These are phyloP conservation scores for Physcomitrium patens DNA, from an alignment of 225 moss, liverwort and hornwort genomes.

Conservation along the genomic window DNA sequence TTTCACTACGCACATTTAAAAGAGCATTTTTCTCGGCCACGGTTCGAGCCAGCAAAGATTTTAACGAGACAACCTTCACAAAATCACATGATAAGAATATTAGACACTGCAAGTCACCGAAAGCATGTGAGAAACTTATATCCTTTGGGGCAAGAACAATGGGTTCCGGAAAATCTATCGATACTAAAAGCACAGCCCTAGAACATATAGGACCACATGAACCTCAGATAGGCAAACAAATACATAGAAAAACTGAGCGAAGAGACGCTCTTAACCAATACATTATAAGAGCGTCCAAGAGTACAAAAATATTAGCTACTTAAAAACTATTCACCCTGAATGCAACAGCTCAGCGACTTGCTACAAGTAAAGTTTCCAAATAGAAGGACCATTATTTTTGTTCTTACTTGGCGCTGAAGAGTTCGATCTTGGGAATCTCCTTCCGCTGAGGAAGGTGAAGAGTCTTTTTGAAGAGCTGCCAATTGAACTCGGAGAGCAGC, in stretches of 20 bases:
- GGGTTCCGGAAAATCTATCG: no score
- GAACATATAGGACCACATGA: no score
- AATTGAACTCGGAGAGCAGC: slow-evolving; percentile 48
- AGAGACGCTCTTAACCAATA: no score
- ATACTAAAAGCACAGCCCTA: no score
- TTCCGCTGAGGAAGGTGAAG: background rate
- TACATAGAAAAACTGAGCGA: no score
- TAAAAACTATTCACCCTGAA: no score
- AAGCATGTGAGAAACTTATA: no score
- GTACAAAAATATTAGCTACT: no score
- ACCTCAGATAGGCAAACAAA: no score
- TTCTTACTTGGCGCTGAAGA: slow-evolving; percentile 55
- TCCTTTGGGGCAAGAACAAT: no score
- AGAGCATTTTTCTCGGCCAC: slow-evolving; percentile 62
- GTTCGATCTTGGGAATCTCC: slow-evolving; percentile 33
- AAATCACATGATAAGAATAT: slow-evolving; percentile 14
- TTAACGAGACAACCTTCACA: slow-evolving; percentile 59
- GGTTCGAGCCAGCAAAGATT: slow-evolving; percentile 52
- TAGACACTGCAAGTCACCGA: background rate
- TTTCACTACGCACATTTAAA: slow-evolving; percentile 60
- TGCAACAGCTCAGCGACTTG: slow-evolving; percentile 1
- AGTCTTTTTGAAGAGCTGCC: slow-evolving; percentile 38
- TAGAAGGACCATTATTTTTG: background rate
- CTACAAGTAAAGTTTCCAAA: background rate
- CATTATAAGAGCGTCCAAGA: no score